These are phyloP conservation scores for Metarhizium album DNA, from an alignment of 2,329 filamentous ascomycete genomes.

Conservation along the genomic window DNA sequence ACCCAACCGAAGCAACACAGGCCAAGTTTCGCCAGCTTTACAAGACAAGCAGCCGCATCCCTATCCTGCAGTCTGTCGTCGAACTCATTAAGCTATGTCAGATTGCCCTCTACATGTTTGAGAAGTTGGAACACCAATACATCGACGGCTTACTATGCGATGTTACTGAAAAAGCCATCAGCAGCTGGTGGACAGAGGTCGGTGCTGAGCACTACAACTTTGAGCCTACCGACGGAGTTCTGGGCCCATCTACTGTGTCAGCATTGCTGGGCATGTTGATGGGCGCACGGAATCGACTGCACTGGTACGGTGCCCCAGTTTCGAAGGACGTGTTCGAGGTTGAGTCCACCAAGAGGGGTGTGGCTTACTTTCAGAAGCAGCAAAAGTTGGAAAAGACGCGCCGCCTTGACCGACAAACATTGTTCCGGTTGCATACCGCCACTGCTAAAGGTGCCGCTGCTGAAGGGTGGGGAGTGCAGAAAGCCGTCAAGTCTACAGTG, in stretches of 20 bases:
- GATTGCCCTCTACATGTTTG: constrained; percentile 77
- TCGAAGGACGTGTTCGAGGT: constrained; percentile 89
- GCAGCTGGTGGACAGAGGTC: constrained; percentile 93
- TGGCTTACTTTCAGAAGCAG: constrained; percentile 81
- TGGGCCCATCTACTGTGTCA: constrained; percentile 85
- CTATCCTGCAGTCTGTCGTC: constrained; percentile 66
- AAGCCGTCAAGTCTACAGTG: constrained; percentile 90
- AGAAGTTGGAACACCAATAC: constrained; percentile 76
- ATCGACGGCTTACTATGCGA: constrained; percentile 90
- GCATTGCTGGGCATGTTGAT: constrained; percentile 79
- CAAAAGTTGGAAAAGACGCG: constrained; percentile 70
- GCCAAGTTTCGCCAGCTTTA: constrained; percentile 91
- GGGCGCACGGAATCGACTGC: constrained; percentile 80
- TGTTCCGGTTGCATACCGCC: constrained; percentile 68
- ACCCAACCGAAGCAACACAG: constrained; percentile 70
- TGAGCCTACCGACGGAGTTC: constrained; percentile 83
- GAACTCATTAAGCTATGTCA: constrained; percentile 91
- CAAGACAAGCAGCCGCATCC: constrained; percentile 71
- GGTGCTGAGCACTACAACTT: constrained; percentile 86
- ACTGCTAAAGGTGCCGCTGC: constrained; percentile 85
- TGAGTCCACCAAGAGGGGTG: constrained; percentile 68
- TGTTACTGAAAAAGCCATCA: constrained; percentile 78
- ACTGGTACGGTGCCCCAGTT: constrained; percentile 74
- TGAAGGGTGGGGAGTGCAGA: constrained; percentile 85
- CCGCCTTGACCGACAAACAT: constrained; percentile 70